Percentiles rank a stretch among this genome's conserved stretches.
Conservation (phyloP, 257 asterid genomes). For the Henckelia pumila region DNA sequence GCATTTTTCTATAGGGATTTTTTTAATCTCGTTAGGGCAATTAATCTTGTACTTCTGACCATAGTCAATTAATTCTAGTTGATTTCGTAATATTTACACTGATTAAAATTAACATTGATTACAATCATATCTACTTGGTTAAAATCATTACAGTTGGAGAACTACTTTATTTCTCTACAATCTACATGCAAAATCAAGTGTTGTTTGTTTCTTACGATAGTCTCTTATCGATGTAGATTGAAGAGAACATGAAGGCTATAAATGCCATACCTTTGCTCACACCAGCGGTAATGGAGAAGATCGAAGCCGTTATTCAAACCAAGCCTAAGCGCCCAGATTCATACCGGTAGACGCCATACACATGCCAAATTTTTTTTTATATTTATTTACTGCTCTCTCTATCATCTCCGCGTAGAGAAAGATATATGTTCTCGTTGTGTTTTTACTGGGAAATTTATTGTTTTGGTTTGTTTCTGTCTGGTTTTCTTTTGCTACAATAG, state of each 20-base stretch:
- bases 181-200: background rate
- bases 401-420: background rate
- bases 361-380: background rate
- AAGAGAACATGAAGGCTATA: constrained; percentile 94
- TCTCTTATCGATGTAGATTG: constrained; percentile 45
- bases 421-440: background rate
- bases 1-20: background rate
- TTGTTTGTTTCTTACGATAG: background rate
- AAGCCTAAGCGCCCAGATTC: constrained; percentile 90
- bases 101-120: no score
- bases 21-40: background rate
- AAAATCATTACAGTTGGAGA: background rate
- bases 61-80: background rate
- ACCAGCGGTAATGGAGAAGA: constrained; percentile 72
- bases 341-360: constrained; percentile 44
- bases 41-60: background rate
- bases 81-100: no score
- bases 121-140: background rate
- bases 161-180: no score
- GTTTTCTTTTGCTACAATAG: no score
- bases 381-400: background rate
- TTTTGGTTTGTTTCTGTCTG: no score
- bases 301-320: constrained; percentile 79
- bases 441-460: background rate
- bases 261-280: constrained; percentile 81